Evolutionary conservation across 495 filamentous ascomycete genomes (phyloP).

Genomic region (Chaetomidium leptoderma): DNA sequence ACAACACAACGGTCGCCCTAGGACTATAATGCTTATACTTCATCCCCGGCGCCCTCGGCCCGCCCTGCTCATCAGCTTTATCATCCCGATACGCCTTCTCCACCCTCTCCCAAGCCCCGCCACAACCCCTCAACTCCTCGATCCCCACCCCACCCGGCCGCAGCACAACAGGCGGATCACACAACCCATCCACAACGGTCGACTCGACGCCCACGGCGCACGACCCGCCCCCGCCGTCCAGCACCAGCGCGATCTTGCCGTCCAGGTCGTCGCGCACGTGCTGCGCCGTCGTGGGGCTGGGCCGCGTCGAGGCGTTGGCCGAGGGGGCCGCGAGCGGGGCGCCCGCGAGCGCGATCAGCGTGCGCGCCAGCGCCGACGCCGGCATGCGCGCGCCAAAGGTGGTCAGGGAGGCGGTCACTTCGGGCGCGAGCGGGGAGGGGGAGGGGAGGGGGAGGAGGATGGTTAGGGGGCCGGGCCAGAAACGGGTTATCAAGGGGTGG

Average conservation of each 20-base stretch:
- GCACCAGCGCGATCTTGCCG: constrained; percentile 78
- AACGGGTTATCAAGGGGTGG: constrained; percentile 67
- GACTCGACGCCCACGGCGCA: constrained; percentile 91
- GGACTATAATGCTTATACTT: constrained; percentile 99
- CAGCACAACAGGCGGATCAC: constrained; percentile 71
- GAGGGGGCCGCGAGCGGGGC: constrained; percentile 88
- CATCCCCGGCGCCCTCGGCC: constrained; percentile 89
- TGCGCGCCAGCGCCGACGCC: constrained; percentile 72
- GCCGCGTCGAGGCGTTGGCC: constrained; percentile 89
- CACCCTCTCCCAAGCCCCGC: constrained; percentile 76
- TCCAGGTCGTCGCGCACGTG: constrained; percentile 84
- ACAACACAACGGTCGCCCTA: constrained; percentile 79
- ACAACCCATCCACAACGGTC: constrained; percentile 91
- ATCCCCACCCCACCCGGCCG: constrained; percentile 88
- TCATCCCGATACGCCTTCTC: constrained; percentile 69
- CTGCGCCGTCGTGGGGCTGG: constrained; percentile 80
- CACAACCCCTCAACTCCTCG: constrained; percentile 66
- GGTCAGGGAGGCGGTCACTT: constrained; percentile 76
- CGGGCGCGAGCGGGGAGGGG: constrained; percentile 69
- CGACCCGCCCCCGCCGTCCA: constrained; percentile 68
- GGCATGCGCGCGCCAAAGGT: constrained; percentile 94
- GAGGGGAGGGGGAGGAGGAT: constrained; percentile 78
- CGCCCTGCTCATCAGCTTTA: constrained; percentile 43
- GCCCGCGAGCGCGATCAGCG: constrained; percentile 71
- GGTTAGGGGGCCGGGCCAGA: constrained; percentile 95